Evolutionary conservation across 2,329 filamentous ascomycete species (phyloP).

Genomic region (Stachybotrys elegans): DNA sequence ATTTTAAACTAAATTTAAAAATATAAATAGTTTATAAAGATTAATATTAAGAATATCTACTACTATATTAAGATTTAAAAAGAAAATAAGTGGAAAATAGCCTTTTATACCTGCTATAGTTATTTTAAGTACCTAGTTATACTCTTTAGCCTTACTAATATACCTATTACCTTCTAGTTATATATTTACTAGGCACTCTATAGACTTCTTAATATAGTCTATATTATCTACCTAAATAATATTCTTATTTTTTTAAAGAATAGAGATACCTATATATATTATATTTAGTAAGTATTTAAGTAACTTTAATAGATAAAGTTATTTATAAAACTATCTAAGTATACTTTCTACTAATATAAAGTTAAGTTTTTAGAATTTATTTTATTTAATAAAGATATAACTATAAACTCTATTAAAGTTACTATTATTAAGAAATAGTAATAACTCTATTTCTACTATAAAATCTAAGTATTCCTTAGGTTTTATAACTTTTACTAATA

Average conservation of each 20-base stretch:
- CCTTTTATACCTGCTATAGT: background rate
- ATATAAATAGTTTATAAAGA: constrained; percentile 2
- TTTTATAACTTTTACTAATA: constrained; percentile 6
- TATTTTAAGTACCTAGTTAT: constrained; percentile 3
- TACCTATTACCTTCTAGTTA: no score
- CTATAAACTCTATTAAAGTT: constrained; percentile 3
- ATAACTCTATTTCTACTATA: constrained; percentile 1
- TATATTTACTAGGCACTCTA: no score
- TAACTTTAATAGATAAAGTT: constrained; percentile 5
- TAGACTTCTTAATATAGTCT: no score
- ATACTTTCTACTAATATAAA: constrained; percentile 7
- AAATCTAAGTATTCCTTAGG: constrained; percentile 4
- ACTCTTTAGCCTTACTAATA: no score
- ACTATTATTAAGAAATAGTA: constrained; percentile 5
- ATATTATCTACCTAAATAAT: background rate
- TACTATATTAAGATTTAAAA: background rate
- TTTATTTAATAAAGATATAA: constrained; percentile 4
- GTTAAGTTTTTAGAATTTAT: constrained; percentile 5
- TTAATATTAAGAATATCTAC: constrained; percentile 3
- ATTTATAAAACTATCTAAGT: constrained; percentile 2
- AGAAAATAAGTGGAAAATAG: background rate
- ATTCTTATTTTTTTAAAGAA: background rate
- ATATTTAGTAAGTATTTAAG: constrained; percentile 8
- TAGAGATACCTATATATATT: constrained; percentile 6
- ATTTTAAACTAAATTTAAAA: constrained; percentile 4